Evolutionary conservation across 257 asterid species (phyloP), one percentile per base, ranked within the genome.

Genomic region (Nicotiana paniculata): DNA sequence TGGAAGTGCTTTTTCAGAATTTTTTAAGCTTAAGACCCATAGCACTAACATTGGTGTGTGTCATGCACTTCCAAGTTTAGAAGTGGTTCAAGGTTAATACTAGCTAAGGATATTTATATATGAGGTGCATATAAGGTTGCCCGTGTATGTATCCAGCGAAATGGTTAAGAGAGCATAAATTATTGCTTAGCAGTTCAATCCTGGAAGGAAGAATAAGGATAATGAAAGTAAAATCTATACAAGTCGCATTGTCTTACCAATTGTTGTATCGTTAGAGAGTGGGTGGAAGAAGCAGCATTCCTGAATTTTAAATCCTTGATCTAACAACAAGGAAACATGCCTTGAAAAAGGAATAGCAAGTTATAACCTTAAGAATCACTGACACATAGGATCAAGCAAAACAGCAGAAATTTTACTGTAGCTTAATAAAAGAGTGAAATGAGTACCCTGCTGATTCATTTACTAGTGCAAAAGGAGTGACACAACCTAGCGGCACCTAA

Each of bases 251-350:
- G 43, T 82, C 94, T 87, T 84, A 94, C 99, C 90, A 35, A 96
- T 88, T 48, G 99, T 77, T 88, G 85, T 83, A 80, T 96, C 99
- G 84, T 96, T 96, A 55, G 97, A 94, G 85, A 96, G 90, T 35
- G 98, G 99, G 85, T 93, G 98, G 90, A 96, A 96, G 92, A 94
- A 87, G 84, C 97, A 96, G 85, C 87, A 80, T 51, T 91, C 93
- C 54, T 90, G 89, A 67, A 74, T 80, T 85, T 89, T 91, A 80
- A 96, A 84, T 68, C 97, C 97, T 88, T 91, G 92, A 89, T 96
- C 99, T 76, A 96, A 87, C 91, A 94, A 85, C 84, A 96, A 86
- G n/a, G 97, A 90, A 82, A 93, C 98, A 83, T 87, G 77, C 93
- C 99, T 93, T 88, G 88, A 79, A 79, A 82, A 84, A 86, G 87